phyloP scores from a whole-genome alignment of 352 stramenopile species.

The Phytopythium aichiense region DNA sequence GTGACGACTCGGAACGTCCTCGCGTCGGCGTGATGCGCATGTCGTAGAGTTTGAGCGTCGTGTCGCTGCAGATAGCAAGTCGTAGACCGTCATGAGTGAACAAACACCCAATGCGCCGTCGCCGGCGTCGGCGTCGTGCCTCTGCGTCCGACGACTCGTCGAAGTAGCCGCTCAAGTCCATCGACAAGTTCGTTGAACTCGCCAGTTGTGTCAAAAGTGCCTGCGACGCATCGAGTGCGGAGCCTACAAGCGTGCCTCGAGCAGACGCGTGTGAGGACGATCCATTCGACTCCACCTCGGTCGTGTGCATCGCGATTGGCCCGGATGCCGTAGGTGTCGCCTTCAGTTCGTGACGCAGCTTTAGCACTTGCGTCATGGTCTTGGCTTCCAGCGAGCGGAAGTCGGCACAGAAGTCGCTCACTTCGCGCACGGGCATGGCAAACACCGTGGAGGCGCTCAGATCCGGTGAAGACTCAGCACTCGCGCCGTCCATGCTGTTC shows the following conservation, averaged over 20 bases:
- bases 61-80: slow-evolving; percentile 61
- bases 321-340: not conserved
- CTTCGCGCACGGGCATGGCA: slow-evolving; percentile 27
- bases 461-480: slow-evolving; percentile 1
- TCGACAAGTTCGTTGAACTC: slow-evolving; percentile 45
- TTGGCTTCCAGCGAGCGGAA: slow-evolving; percentile 61
- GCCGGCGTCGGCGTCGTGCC: slow-evolving; percentile 41
- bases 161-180: slow-evolving; percentile 55
- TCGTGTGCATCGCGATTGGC: not conserved
- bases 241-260: slow-evolving; percentile 46
- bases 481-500: not conserved
- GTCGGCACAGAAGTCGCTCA: slow-evolving; percentile 71
- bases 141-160: slow-evolving; percentile 48
- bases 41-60: slow-evolving; percentile 61
- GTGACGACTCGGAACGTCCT: slow-evolving; percentile 10
- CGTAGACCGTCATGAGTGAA: slow-evolving; percentile 64
- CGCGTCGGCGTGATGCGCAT: slow-evolving; percentile 33
- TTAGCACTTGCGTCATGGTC: slow-evolving; percentile 63
- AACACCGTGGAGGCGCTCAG: slow-evolving; percentile 13
- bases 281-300: slow-evolving; percentile 4
- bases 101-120: slow-evolving; percentile 55
- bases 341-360: slow-evolving; percentile 65
- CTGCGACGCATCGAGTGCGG: slow-evolving; percentile 62
- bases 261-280: not conserved
- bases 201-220: slow-evolving; percentile 64